Base-by-base conservation (phyloP, 1,284 basidiomycete genomes). In the Naganishia liquefaciens region DNA sequence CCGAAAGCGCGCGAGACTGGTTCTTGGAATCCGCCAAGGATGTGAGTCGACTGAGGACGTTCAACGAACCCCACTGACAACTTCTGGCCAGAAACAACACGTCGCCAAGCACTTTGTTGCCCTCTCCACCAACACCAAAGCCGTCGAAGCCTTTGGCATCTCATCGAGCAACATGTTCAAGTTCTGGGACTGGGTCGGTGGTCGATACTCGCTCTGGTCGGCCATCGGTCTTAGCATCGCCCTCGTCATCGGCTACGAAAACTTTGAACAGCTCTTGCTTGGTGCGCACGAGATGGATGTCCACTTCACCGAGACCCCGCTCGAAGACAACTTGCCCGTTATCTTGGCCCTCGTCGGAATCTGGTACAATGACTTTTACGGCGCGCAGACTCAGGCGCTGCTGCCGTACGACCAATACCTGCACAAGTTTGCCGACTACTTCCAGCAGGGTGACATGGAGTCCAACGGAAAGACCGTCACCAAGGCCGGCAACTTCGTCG, bases 171-270 rank as follows among this genome's bases (percentile, higher is more conserved):
- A 98, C 83, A 99, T 99, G 94, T 99, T 99, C 87, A 88, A 90
- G 78, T 99, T 99, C 87, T 99, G 95, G 95, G 96, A 99, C 81
- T 99, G 96, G 96, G 95, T 99, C 70, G 95, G 95, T 70, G 95
- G 96, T 47, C 87, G 95, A 70, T 99, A 99, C 85, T 93, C 90
- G 72, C 85, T 99, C 72, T 99, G 96, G 95, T 93, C 91, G 68
- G 94, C 96, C 37, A 98, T 99, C 72, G 96, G 95, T 69, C 84
- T 99, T 58, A 91, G 90, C 54, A 98, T 99, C 78, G 90, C 91
- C 62, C 83, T 99, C 65, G 87, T 88, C 65, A 90, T 98, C 72
- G 96, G 95, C 6, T 97, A 87, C 77, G 90, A 96, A 51, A 90
- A 95, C 84, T 99, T 98, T 78, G 87, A 91, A 79, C 82, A 90